Evolutionary conservation across 2,329 filamentous ascomycete species (phyloP), one percentile per base, ranked within the genome.

Genomic region (Colletotrichum sp.): DNA sequence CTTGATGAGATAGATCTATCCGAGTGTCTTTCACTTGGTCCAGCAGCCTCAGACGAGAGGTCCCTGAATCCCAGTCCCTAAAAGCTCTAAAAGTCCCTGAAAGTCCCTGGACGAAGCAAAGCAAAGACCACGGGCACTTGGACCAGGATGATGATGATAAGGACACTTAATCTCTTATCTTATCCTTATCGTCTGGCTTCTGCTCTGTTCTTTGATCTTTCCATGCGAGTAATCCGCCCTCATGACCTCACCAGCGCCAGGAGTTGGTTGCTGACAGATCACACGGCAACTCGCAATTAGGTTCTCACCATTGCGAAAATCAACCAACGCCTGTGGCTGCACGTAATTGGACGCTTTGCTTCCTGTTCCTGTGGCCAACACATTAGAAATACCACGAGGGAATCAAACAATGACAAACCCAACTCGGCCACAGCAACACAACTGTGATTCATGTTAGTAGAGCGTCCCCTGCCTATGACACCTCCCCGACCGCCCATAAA

Each of bases 1-100:
- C 32, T 24, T 26, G 59, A 59, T 70, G 15, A 75, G 72, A 75
- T 66, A 75, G 72, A 75, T 62, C 62, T 44, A 44, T 59, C 52
- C 15, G 32, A 15, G 16, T 44, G 13, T 59, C 18, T 18, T n/a
- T 18, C 28, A 28, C 1, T 16, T 1, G 52, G 21, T 55, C 55
- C 52, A 39, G 4, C 32, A 49, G 34, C 36, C 57, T 49, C 21
- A 57, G 26, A 26, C 12, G 63, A 28, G 34, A 49, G 62, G 36
- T 44, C 52, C 49, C 49, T 57, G 30, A 59, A 57, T 36, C 59
- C 34, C 63, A 28, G 63, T 26, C 63, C 6, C 32, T 66, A 26
- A 52, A 21, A 21, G 44, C 2, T 52, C 10, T 52, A 52, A 30
- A 39, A 8, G 21, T 13, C 13, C 32, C 44, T 52, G 44, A 44